Conservation (phyloP, 2,329 filamentous ascomycete genomes). For the Epicoccum nigrum region DNA sequence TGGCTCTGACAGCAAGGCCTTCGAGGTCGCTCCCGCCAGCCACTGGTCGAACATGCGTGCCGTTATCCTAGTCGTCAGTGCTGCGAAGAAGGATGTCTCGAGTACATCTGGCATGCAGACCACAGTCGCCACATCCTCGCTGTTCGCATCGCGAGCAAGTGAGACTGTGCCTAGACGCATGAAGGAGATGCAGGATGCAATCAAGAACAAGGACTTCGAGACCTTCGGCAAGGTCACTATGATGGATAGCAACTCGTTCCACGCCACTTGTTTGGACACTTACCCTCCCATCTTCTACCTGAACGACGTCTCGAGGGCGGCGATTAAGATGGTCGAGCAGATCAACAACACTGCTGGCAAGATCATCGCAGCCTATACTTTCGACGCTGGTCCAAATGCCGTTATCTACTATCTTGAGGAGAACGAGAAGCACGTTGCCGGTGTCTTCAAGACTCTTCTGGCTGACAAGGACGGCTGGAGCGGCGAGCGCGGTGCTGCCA, state of each 20-base stretch:
- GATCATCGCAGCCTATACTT: conserved; percentile 90
- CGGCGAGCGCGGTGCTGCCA: conserved; percentile 57
- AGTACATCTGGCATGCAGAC: conserved; percentile 97
- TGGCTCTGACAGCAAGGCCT: conserved; percentile 84
- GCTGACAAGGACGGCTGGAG: conserved; percentile 74
- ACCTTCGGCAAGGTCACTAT: conserved; percentile 90
- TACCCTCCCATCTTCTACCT: conserved; percentile 98
- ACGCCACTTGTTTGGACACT: conserved; percentile 92
- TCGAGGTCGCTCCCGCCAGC: conserved; percentile 82
- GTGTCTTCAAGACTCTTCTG: conserved; percentile 74
- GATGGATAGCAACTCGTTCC: conserved; percentile 97
- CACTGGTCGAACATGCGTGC: conserved; percentile 98
- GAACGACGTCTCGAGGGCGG: conserved; percentile 89
- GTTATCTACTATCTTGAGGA: conserved; percentile 94
- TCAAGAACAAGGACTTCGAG: conserved; percentile 79
- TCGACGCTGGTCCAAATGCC: conserved; percentile 95
- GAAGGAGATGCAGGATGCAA: conserved; percentile 82
- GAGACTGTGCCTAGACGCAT: conserved; percentile 83
- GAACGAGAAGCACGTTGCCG: conserved; percentile 74
- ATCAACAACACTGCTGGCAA: conserved; percentile 83
- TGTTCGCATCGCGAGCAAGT: conserved; percentile 79
- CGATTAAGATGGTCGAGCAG: conserved; percentile 85
- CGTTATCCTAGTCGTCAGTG: conserved; percentile 86
- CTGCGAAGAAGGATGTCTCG: conserved; percentile 93
- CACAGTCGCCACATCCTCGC: conserved; percentile 86